Evolutionary conservation across 2,329 filamentous ascomycete genomes (phyloP).

Genomic region (Microcyclospora pomicola): DNA sequence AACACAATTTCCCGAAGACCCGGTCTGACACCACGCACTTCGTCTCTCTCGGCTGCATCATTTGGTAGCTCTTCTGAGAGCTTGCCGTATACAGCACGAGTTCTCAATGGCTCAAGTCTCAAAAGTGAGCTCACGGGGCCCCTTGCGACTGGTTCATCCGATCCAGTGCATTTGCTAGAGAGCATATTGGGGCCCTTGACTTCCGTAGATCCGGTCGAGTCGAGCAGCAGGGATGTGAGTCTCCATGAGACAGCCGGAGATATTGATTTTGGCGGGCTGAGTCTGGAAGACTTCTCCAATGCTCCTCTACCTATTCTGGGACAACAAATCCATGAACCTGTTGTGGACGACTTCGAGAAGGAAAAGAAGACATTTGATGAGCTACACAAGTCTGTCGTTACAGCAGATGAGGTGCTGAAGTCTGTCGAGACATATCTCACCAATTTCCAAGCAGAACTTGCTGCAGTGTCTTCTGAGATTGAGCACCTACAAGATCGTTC

Average conservation of each 20-base stretch:
- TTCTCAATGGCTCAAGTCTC: slow-evolving; percentile 53
- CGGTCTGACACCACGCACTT: slow-evolving; percentile 55
- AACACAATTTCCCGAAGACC: slow-evolving; percentile 55
- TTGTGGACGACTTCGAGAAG: slow-evolving; percentile 46
- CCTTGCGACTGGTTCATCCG: slow-evolving; percentile 42
- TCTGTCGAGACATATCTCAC: slow-evolving; percentile 88
- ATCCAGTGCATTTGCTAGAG: slow-evolving; percentile 59
- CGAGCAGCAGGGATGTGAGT: slow-evolving; percentile 26
- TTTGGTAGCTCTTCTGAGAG: slow-evolving; percentile 66
- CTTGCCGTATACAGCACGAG: slow-evolving; percentile 50
- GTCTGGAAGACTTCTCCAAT: slow-evolving; percentile 56
- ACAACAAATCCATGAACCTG: slow-evolving; percentile 11
- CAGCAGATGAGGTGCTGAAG: slow-evolving; percentile 83
- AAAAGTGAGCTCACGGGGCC: slow-evolving; percentile 42
- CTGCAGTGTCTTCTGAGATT: slow-evolving; percentile 84
- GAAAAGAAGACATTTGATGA: slow-evolving; percentile 81
- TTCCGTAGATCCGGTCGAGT: slow-evolving; percentile 5
- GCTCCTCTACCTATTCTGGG: slow-evolving; percentile 5
- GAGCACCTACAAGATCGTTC: slow-evolving; percentile 85
- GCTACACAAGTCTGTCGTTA: slow-evolving; percentile 71
- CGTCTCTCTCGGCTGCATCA: slow-evolving; percentile 60
- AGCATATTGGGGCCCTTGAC: slow-evolving; percentile 37
- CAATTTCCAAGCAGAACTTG: slow-evolving; percentile 86
- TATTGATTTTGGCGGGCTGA: slow-evolving; percentile 67
- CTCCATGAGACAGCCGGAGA: slow-evolving; percentile 43